Conservation (phyloP, 441 rosid species). For the Croton laevigatus region DNA sequence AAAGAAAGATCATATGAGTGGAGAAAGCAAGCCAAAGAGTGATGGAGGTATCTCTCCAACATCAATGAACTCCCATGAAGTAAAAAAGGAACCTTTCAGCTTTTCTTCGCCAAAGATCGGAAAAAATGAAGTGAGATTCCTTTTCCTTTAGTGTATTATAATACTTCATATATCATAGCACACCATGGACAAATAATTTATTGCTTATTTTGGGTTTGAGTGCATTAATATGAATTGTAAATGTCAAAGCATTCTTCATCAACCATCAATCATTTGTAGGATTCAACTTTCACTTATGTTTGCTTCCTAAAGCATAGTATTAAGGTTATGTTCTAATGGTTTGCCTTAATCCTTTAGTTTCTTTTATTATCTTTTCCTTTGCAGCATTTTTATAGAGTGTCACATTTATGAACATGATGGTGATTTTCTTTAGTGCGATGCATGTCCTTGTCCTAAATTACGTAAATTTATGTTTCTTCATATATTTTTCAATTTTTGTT, state of each 20-base stretch:
- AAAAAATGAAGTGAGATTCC: constrained; percentile 34
- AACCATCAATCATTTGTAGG: background rate
- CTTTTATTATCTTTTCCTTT: background rate
- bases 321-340: background rate
- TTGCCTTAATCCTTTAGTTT: background rate
- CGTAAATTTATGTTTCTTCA: background rate
- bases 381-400: constrained; percentile 37
- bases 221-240: background rate
- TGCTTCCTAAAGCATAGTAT: background rate
- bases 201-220: background rate
- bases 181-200: background rate
- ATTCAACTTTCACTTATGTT: background rate
- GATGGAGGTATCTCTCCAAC: background rate
- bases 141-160: constrained; percentile 4
- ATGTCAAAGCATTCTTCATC: background rate
- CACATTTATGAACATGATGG: constrained; percentile 34
- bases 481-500: background rate
- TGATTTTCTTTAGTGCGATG: constrained; percentile 37
- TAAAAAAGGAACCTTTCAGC: background rate
- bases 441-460: constrained; percentile 37
- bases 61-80: constrained; percentile 2
- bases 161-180: background rate
- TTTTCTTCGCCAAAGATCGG: constrained; percentile 14
- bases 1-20: constrained; percentile 3
- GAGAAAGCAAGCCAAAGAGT: constrained; percentile 5